Percentiles rank a stretch among this genome's conserved stretches.
phyloP scores from a whole-genome alignment of 1,139 yeast genomes.

The Blastobotrys elegans region DNA sequence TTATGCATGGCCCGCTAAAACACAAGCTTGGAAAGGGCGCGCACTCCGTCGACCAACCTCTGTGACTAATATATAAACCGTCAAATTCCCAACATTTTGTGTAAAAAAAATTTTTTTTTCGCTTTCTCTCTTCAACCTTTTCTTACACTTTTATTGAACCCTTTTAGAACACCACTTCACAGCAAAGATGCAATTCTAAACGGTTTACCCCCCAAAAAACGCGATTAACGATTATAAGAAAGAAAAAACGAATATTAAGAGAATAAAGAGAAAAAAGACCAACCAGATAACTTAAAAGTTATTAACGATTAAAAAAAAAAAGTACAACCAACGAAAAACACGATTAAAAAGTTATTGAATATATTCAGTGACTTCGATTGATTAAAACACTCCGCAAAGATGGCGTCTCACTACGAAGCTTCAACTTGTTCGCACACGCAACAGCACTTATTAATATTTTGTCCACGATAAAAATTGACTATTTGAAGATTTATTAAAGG shows the following conservation, averaged over 20 bases:
- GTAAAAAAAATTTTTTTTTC: conserved; percentile 4
- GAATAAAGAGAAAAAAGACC: background rate
- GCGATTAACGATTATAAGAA: conserved; percentile 4
- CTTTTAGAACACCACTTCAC: conserved; percentile 6
- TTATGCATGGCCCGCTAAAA: background rate
- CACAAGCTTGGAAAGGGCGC: too few species aligned
- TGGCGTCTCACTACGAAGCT: conserved; percentile 13
- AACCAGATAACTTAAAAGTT: background rate
- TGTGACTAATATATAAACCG: background rate
- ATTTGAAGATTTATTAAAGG: background rate
- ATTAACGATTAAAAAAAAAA: conserved; percentile 4
- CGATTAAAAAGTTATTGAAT: conserved; percentile 10
- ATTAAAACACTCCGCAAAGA: background rate
- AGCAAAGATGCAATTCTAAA: conserved; percentile 17
- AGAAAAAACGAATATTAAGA: conserved; percentile 1
- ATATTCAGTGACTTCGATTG: conserved; percentile 8
- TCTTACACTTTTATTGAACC: background rate
- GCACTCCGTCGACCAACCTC: background rate
- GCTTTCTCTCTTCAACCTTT: background rate
- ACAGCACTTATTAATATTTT: background rate
- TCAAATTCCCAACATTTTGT: background rate
- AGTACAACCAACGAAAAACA: background rate
- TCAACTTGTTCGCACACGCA: conserved; percentile 12
- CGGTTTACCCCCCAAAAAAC: conserved; percentile 12
- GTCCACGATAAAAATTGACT: conserved; percentile 8